phyloP scores from a whole-genome alignment of 192 early-diverging fungal genomes.

The Kappamyces sp. region DNA sequence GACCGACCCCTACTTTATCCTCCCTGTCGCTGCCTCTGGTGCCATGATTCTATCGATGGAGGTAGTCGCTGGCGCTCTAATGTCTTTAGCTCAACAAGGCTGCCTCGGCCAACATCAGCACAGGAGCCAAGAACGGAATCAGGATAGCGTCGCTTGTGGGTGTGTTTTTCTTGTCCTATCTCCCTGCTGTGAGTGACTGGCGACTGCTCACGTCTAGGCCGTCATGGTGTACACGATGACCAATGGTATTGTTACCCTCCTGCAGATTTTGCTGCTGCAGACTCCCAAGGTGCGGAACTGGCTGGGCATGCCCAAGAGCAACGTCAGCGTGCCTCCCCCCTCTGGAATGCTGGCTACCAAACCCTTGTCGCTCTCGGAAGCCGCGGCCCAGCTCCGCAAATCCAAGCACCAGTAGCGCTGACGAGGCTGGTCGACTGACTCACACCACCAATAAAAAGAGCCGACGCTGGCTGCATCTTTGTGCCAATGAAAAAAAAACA shows the following conservation, averaged over 20 bases:
- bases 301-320: conserved; percentile 49
- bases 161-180: conserved; percentile 21
- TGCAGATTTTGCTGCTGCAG: conserved; percentile 65
- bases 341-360: too few relatives aligned
- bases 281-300: conserved; percentile 44
- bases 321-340: too few relatives aligned
- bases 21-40: conserved; percentile 67
- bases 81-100: conserved; percentile 2
- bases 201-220: conserved; percentile 37
- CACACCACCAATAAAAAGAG: too few relatives aligned
- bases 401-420: too few relatives aligned
- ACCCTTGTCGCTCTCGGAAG: too few relatives aligned
- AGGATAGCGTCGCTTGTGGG: conserved; percentile 20
- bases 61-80: conserved; percentile 19
- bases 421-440: too few relatives aligned
- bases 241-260: conserved; percentile 63
- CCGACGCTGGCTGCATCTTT: too few relatives aligned
- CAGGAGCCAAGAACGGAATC: conserved; percentile 24
- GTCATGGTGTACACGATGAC: conserved; percentile 84
- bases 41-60: conserved; percentile 68
- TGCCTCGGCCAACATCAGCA: conserved; percentile 1
- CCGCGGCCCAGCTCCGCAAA: too few relatives aligned
- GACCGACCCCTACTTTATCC: conserved; percentile 72
- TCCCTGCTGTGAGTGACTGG: conserved; percentile 30
- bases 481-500: too few relatives aligned